Evolutionary conservation across 345 rosid genomes (phyloP), one percentile per base, ranked within the genome.

Genomic region (Luvunga scandens): DNA sequence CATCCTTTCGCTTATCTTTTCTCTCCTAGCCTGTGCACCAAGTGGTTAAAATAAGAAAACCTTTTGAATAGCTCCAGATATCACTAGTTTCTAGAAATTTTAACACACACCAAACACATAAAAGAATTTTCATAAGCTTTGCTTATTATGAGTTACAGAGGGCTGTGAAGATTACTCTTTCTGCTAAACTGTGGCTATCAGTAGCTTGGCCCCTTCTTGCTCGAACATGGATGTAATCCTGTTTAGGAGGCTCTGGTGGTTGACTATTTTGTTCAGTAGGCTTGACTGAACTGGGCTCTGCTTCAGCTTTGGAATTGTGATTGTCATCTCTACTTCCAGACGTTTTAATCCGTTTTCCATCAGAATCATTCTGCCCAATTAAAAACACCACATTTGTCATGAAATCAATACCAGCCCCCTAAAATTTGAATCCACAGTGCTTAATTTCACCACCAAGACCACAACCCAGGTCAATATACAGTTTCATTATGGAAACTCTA

Each of bases 131-230:
- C 45, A 64, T 30, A 13, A 19, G 30, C 24, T 75, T 50, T n/a
- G n/a, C 66, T 21, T 4, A 65, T 19, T 24, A 22, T 5, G 74
- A 71, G 76, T 72, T 48, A 27, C 66, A 45, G 16, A 75, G 50
- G 75, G 60, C 56, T 13, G 28, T 48, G 89, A 57, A 81, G 73
- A 75, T 88, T 93, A 95, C 97, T 85, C 98, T 90, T 89, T 95
- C 95, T 31, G 98, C 98, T 76, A 95, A 87, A 83, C 98, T 95
- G 87, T 93, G 98, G 86, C 94, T 95, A 86, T 93, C 98, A 59
- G 97, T 93, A 77, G 98, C 98, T 85, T 95, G 98, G 69, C 98
- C 98, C 80, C 95, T 85, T 85, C 98, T 92, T 19, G 98, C 98
- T 81, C 98, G 90, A 16, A 95, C 94, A 63, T 91, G 98, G 80